Evolutionary conservation across 2,329 filamentous ascomycete genomes (phyloP), one percentile per base, ranked within the genome.

Genomic region (Epichloe uncinata): DNA sequence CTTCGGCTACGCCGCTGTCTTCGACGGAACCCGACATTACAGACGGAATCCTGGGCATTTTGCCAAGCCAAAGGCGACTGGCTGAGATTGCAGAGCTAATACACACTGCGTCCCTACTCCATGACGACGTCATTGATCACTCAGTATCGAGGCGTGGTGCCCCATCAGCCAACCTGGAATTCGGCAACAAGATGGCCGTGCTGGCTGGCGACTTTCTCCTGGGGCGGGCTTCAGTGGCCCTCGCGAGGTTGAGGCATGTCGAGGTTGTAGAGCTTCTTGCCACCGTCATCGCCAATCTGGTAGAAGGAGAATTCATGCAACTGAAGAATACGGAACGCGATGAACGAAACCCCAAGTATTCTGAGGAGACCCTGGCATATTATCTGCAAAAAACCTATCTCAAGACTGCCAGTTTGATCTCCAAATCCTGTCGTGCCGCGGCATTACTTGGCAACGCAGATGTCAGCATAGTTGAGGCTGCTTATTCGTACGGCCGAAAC

Each of bases 261-360:
- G 93, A 98, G 68, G 93, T 98, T 3, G 88, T 89, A 8, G 93
- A 98, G 70, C 77, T 98, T 7, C 73, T 98, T 33, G 89, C 93
- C 4, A 97, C 91, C 1, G 93, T 97, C 41, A 97, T 98, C 58
- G 91, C 93, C 42, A 98, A 98, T 65, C 74, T 98, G 26, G 90
- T 98, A 18, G 93, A 98, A 70, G 93, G 93, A 62, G 93, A 98
- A 69, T 97, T 98, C 72, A 98, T 98, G 93, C 93, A 98, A 73
- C 74, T 98, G 59, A 94, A 95, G 72, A 98, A 98, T 68, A 97
- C 93, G 1, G 87, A 86, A 43, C 76, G 79, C 56, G 91, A 96
- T 64, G 91, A 97, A 73, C 75, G 78, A 56, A 83, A 86, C 57
- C 91, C 91, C 1, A 72, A 77, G 9, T 97, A 86, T 79, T 93